A percentile compares a stretch with the other conserved stretches of the same genome.
Evolutionary conservation across 345 rosid genomes (phyloP).

Genomic region (Lepidium aucheri): DNA sequence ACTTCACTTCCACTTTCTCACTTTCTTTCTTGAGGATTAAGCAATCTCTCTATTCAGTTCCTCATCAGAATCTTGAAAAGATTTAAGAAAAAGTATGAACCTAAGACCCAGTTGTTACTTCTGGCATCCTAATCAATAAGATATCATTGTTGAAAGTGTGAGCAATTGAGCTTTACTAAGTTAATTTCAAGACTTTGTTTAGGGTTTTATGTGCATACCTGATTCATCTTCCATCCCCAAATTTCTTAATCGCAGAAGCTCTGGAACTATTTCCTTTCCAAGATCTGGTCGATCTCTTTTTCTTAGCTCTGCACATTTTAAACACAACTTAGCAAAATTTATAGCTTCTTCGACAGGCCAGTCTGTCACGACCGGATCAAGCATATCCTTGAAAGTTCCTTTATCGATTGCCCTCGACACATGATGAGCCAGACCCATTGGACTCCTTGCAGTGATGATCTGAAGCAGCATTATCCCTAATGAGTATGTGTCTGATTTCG

Average conservation of each 20-base stretch:
- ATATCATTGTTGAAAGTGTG: not conserved
- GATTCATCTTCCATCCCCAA: conserved; percentile 32
- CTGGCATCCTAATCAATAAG: conserved; percentile 6
- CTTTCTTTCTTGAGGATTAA: conserved; percentile 16
- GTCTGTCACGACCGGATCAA: conserved; percentile 51
- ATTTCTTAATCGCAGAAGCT: conserved; percentile 53
- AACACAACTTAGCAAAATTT: conserved; percentile 50
- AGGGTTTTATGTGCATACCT: conserved; percentile 4
- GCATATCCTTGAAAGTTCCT: conserved; percentile 56
- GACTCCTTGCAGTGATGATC: conserved; percentile 66
- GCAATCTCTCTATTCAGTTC: conserved; percentile 7
- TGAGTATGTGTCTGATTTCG: conserved; percentile 76
- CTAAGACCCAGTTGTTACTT: conserved; percentile 3
- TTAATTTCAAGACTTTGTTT: not conserved
- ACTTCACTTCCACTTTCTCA: conserved; percentile 24
- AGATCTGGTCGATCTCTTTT: conserved; percentile 85
- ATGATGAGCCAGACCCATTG: conserved; percentile 86
- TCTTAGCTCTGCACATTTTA: conserved; percentile 64
- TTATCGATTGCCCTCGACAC: conserved; percentile 53
- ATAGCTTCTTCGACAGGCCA: conserved; percentile 77
- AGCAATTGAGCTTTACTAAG: not conserved
- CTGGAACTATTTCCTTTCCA: conserved; percentile 56
- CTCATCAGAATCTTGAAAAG: not conserved
- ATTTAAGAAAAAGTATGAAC: not conserved
- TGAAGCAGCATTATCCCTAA: conserved; percentile 82